These are phyloP conservation scores for Pontederia crassipes DNA, from an alignment of 176 grass and related monocot species.

Conservation along the genomic window DNA sequence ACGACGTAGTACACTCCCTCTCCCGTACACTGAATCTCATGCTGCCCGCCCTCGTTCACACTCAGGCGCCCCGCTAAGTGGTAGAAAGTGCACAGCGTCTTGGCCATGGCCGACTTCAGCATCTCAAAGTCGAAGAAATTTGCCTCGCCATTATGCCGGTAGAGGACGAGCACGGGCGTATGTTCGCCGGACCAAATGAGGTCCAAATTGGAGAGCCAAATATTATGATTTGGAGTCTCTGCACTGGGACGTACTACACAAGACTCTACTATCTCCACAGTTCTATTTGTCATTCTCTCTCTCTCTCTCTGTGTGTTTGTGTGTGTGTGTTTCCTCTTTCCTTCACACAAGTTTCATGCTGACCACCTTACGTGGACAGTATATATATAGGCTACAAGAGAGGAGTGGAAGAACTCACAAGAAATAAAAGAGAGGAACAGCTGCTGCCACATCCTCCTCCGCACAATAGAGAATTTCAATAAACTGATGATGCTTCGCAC, in stretches of 20 bases:
- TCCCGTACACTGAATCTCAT: constrained; percentile 6
- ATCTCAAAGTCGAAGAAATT: not conserved
- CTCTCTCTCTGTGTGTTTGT: not conserved
- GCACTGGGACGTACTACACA: not conserved
- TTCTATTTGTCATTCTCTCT: not conserved
- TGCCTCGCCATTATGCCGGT: not conserved
- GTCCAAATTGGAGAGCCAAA: not conserved
- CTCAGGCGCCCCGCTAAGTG: not conserved
- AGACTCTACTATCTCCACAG: not conserved
- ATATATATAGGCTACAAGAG: too few relatives aligned
- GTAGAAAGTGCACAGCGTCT: not conserved
- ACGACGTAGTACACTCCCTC: constrained; percentile 2
- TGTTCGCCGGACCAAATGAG: not conserved
- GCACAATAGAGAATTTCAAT: too few relatives aligned
- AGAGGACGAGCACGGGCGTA: not conserved
- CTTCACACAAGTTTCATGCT: too few relatives aligned
- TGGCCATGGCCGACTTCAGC: not conserved
- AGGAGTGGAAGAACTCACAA: too few relatives aligned
- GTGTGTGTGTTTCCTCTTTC: not conserved
- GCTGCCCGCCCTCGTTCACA: not conserved
- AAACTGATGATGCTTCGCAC: too few relatives aligned
- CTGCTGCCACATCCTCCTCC: too few relatives aligned
- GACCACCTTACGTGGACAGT: too few relatives aligned
- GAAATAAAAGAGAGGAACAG: too few relatives aligned
- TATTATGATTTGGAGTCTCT: not conserved